These are phyloP conservation scores for Toxicodendron radicans DNA, from an alignment of 345 rosid genomes.

Conservation along the genomic window DNA sequence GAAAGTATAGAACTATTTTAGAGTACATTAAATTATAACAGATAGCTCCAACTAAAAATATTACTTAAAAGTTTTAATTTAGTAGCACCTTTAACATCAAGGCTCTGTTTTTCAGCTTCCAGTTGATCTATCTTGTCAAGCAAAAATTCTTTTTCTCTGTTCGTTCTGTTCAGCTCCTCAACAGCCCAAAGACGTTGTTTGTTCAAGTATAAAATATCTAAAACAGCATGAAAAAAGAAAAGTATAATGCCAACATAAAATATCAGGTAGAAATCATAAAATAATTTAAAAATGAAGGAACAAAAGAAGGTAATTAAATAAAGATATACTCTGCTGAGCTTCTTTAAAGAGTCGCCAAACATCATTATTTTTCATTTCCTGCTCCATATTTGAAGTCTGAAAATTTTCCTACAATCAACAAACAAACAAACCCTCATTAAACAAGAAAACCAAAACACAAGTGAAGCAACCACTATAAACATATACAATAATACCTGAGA, in stretches of 20 bases:
- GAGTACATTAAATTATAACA: conserved; percentile 3
- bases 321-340: conserved; percentile 66
- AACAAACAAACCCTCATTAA: conserved; percentile 19
- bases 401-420: conserved; percentile 32
- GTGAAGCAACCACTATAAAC: not conserved
- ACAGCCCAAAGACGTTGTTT: conserved; percentile 63
- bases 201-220: conserved; percentile 69
- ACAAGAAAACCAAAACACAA: conserved; percentile 1
- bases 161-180: conserved; percentile 54
- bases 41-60: conserved; percentile 12
- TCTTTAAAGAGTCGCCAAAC: conserved; percentile 69
- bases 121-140: conserved; percentile 49
- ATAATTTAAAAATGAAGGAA: not conserved
- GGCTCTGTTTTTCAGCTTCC: conserved; percentile 38
- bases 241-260: not conserved
- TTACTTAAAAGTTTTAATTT: conserved; percentile 2
- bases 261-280: not conserved
- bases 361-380: conserved; percentile 40
- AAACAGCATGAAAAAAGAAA: conserved; percentile 1
- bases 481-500: conserved; percentile 37
- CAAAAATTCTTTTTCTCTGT: conserved; percentile 52
- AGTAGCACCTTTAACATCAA: conserved; percentile 41
- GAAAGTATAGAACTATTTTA: not conserved
- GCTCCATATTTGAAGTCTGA: conserved; percentile 33
- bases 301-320: conserved; percentile 10